Conservation (phyloP, 2,329 filamentous ascomycete species). For the Penicillium griseofulvum region DNA sequence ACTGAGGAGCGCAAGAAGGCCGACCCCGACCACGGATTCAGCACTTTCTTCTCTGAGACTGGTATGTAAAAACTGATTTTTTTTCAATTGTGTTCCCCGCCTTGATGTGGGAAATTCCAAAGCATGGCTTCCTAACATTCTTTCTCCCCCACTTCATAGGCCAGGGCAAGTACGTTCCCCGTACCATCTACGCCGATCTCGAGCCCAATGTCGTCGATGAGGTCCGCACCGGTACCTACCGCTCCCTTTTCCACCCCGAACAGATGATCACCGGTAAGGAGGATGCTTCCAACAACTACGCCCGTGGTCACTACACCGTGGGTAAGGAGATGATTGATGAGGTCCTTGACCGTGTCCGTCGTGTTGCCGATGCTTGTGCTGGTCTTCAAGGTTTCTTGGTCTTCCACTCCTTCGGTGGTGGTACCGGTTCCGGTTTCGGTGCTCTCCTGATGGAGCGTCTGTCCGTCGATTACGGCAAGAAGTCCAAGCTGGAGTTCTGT, state of each 20-base stretch:
- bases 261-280: conserved; percentile 99
- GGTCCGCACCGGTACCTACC: conserved; percentile 96
- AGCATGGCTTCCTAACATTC: conserved; percentile 16
- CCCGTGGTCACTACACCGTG: conserved; percentile 98
- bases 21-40: conserved; percentile 95
- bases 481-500: conserved; percentile 99
- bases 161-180: conserved; percentile 97
- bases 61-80: conserved; percentile 59
- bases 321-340: conserved; percentile 99
- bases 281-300: conserved; percentile 99
- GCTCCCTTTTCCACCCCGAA: conserved; percentile 96
- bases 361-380: conserved; percentile 95
- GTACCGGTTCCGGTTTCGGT: conserved; percentile 97
- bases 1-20: conserved; percentile 95
- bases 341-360: conserved; percentile 95
- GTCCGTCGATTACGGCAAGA: conserved; percentile 99
- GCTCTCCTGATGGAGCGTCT: conserved; percentile 98
- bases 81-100: conserved; percentile 12
- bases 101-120: conserved; percentile 11
- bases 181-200: conserved; percentile 99
- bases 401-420: conserved; percentile 99
- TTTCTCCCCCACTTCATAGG: conserved; percentile 53
- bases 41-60: conserved; percentile 99
- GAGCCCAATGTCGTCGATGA: conserved; percentile 99
- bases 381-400: conserved; percentile 99